Evolutionary conservation across 805 yeast species (phyloP), one percentile per base, ranked within the genome.

Genomic region (Ogataea angusta): DNA sequence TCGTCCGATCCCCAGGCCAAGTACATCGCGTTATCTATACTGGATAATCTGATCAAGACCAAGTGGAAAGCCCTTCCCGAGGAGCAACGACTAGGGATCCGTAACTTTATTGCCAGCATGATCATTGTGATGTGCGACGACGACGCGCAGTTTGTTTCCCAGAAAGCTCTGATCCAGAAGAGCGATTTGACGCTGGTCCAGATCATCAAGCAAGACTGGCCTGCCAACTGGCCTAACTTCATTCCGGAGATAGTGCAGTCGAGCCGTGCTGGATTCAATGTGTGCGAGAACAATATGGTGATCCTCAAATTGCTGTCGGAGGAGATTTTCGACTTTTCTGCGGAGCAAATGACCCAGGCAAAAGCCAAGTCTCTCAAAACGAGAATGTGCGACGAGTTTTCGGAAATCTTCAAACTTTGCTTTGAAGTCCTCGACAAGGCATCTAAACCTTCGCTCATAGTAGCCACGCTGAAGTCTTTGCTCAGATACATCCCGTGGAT

Each of bases 181-280:
- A 89, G 90, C 54, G 96, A 93, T 66, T 73, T 93, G 57, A 91
- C 98, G 12, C 71, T 93, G 56, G 99, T 93, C 26, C 95, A 90
- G 58, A 82, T 93, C 38, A 77, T 93, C 57, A 93, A 93, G 59
- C 98, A 93, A 67, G 99, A 93, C 62, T 93, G 99, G 99, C 99
- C 99, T 24, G 87, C 82, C 53, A 85, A 90, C 62, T 93, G 99
- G 99, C 98, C 98, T 14, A 85, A 83, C 55, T 93, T 93, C 57
- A 85, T 93, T 36, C 96, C 96, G 13, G 99, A 93, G 62, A 77
- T 93, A 42, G 93, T 91, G 34, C 77, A 75, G 45, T 82, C 95
- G 49, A 82, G 95, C 33, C 78, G 87, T 48, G 79, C 91, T 10
- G 82, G 93, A 16, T 79, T 85, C 63, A 91, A 89, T 56, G 96